Evolutionary conservation across 2,329 filamentous ascomycete species (phyloP), one percentile per base, ranked within the genome.

Genomic region (Emergomyces orientalis): DNA sequence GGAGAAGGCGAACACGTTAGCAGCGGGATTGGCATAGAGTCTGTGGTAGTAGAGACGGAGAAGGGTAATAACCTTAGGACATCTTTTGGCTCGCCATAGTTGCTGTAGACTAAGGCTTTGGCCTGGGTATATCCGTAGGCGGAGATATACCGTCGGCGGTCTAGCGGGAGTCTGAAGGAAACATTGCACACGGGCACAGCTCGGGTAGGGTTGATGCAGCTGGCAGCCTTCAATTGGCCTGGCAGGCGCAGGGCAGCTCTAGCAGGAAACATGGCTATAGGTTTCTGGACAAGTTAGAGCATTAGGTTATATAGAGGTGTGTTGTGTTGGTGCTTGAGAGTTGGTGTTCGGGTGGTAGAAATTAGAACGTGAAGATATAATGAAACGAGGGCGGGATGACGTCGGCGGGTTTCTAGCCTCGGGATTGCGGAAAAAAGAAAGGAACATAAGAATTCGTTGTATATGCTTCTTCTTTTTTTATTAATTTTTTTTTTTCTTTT

Each of bases 71-170:
- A 79, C 77, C 69, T 72, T 37, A 81, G 67, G 41, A 80, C 79
- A 70, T 81, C 79, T 65, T 79, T 76, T 1, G 79, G 79, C 61
- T 80, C 77, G 51, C 79, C 79, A 62, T 80, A 77, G 69, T 77
- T 76, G 30, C 76, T 75, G 65, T 80, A 81, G 1, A 81, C 72
- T 25, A 81, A 71, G 8, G 79, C 76, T 68, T 81, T 80, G 2
- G 79, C 74, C 66, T 81, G 79, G 7, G 76, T 79, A 67, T 81
- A 81, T 57, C 79, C 79, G 61, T 80, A 81, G 27, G 76, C 75
- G 45, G 79, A 78, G 58, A 81, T 74, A 63, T 70, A 71, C 62
- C 78, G 72, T 63, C 71, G 71, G 59, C 65, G 67, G 30, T 68
- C 65, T 14, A 70, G 54, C n/a, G 63, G 56, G 51, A 57, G 27